These are phyloP conservation scores for Amoebophrya sp. DNA, from an alignment of 169 alveolate species.

Conservation along the genomic window DNA sequence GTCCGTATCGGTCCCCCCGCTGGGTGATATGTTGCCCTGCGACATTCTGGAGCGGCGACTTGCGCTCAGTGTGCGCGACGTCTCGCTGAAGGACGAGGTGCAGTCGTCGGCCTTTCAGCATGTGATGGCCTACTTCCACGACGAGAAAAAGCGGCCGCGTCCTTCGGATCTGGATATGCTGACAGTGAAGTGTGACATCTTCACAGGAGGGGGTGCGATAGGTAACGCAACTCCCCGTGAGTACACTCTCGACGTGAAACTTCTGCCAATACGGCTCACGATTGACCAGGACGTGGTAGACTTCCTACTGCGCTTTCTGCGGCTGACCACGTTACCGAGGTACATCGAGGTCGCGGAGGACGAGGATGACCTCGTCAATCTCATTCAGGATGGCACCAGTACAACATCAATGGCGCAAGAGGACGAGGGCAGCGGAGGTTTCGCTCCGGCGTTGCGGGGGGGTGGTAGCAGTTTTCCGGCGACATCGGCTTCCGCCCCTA, in stretches of 20 bases:
- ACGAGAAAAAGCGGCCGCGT: background rate
- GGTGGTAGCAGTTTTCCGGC: no score
- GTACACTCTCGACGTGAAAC: background rate
- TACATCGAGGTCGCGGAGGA: background rate
- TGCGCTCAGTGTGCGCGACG: background rate
- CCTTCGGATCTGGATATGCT: background rate
- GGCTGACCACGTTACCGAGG: background rate
- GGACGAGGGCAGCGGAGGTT: no score
- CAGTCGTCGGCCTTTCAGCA: background rate
- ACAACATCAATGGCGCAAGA: no score
- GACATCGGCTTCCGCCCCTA: no score
- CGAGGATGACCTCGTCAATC: background rate
- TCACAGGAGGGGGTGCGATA: no score
- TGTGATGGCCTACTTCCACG: background rate
- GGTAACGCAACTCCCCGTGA: background rate
- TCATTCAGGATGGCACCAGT: no score
- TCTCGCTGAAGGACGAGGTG: background rate
- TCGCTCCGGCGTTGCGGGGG: no score
- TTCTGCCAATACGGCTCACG: background rate
- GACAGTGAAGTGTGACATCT: background rate
- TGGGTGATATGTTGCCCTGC: background rate
- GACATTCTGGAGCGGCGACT: background rate
- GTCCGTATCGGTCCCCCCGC: no score
- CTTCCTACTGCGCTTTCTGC: background rate
- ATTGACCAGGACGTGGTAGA: background rate